Evolutionary conservation across 306 rosid genomes (phyloP).

Genomic region (Glycyrrhiza uralensis): DNA sequence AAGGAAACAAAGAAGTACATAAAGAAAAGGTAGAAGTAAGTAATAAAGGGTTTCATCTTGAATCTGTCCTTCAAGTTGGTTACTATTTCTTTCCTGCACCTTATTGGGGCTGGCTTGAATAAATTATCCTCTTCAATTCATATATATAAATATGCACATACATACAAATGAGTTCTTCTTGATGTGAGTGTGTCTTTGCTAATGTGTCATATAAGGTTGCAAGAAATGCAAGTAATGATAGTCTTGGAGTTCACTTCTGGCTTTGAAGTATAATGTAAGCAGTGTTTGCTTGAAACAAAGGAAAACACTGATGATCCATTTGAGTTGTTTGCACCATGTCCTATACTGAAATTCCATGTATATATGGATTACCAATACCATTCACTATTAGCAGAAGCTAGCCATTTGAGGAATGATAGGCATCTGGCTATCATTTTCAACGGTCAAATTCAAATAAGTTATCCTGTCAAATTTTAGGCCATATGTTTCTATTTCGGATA

Average conservation of each 20-base stretch:
- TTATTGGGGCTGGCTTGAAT: neutral
- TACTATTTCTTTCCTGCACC: slow-evolving; percentile 2
- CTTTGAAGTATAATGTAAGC: slow-evolving; percentile 46
- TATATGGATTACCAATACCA: neutral
- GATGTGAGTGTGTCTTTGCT: slow-evolving; percentile 3
- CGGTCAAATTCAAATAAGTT: slow-evolving; percentile 31
- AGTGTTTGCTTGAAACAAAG: slow-evolving; percentile 56
- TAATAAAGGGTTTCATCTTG: slow-evolving; percentile 43
- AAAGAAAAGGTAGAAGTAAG: slow-evolving; percentile 17
- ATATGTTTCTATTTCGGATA: slow-evolving; percentile 24
- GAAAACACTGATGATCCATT: slow-evolving; percentile 33
- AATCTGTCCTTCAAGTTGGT: neutral
- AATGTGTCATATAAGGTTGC: slow-evolving; percentile 35
- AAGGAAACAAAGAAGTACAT: slow-evolving; percentile 26
- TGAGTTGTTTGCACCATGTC: slow-evolving; percentile 4
- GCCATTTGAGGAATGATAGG: neutral
- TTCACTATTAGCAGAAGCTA: neutral
- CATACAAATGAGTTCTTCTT: neutral
- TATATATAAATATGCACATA: neutral
- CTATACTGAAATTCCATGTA: slow-evolving; percentile 19
- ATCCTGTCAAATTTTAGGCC: slow-evolving; percentile 32
- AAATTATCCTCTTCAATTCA: slow-evolving; percentile 16
- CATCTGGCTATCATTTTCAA: neutral
- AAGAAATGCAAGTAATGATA: slow-evolving; percentile 42
- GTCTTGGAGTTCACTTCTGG: slow-evolving; percentile 77